Conservation (phyloP, 2,329 filamentous ascomycete genomes). For the Fusarium mangiferae region DNA sequence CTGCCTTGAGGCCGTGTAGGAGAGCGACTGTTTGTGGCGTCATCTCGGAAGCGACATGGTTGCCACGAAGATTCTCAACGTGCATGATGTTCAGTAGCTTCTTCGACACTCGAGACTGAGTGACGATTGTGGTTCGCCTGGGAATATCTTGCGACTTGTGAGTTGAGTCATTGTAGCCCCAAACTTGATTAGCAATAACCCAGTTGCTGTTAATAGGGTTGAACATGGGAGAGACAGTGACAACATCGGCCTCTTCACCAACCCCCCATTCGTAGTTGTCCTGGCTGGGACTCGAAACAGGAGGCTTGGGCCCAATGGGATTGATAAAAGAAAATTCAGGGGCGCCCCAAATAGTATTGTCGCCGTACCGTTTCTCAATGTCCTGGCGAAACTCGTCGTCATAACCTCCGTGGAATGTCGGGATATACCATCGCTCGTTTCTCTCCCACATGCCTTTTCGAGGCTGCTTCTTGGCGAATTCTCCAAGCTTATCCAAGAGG, state of each 20-base stretch:
- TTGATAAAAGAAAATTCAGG: constrained; percentile 67
- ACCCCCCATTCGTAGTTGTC: constrained; percentile 81
- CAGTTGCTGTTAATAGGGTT: constrained; percentile 78
- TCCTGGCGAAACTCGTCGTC: constrained; percentile 72
- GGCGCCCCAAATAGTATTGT: constrained; percentile 74
- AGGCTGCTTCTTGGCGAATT: constrained; percentile 74
- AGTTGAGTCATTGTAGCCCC: constrained; percentile 68
- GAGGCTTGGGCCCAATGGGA: constrained; percentile 72
- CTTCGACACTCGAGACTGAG: constrained; percentile 78
- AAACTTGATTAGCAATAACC: constrained; percentile 75
- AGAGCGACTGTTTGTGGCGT: constrained; percentile 77
- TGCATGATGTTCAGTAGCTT: constrained; percentile 81
- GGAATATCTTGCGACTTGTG: constrained; percentile 68
- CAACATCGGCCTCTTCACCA: constrained; percentile 78
- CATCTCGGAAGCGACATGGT: constrained; percentile 85
- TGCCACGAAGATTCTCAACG: constrained; percentile 76
- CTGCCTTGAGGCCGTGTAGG: constrained; percentile 81
- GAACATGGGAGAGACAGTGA: constrained; percentile 83
- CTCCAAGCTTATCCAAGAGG: constrained; percentile 72
- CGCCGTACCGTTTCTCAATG: constrained; percentile 65
- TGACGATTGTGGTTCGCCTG: constrained; percentile 80
- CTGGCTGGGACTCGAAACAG: constrained; percentile 64
- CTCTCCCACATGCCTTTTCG: constrained; percentile 80
- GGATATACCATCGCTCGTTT: constrained; percentile 78
- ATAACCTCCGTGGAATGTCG: constrained; percentile 73